These are phyloP conservation scores for Amaranthus cruentus DNA, from an alignment of 148 eudicot species.

Conservation along the genomic window DNA sequence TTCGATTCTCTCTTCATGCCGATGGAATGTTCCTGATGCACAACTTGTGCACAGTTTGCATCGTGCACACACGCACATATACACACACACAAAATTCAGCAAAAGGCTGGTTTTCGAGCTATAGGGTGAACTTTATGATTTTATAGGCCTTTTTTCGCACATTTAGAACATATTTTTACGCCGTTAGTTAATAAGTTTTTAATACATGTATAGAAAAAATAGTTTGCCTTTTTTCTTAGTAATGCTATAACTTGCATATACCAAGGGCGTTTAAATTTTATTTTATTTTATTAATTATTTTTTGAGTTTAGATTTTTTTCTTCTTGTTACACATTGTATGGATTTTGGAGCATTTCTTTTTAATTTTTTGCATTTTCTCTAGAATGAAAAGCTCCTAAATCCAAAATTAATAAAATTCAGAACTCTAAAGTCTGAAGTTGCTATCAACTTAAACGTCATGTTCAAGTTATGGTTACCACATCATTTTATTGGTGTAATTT, in stretches of 20 bases:
- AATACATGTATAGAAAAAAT: slow-evolving; percentile 36
- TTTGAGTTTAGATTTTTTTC: background rate
- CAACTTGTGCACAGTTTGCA: slow-evolving; percentile 30
- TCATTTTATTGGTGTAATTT: slow-evolving; percentile 4
- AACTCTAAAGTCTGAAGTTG: no score
- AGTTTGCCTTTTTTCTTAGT: slow-evolving; percentile 13
- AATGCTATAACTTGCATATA: slow-evolving; percentile 22
- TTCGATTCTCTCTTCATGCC: slow-evolving; percentile 5
- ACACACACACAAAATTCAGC: background rate
- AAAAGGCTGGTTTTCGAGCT: background rate
- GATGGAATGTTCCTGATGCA: slow-evolving; percentile 23
- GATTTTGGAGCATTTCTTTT: slow-evolving; percentile 17
- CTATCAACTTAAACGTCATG: slow-evolving; percentile 7
- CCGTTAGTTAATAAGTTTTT: slow-evolving; percentile 23
- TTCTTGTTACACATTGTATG: background rate
- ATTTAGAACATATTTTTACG: slow-evolving; percentile 22
- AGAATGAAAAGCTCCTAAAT: slow-evolving; percentile 7
- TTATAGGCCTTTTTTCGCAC: slow-evolving; percentile 7
- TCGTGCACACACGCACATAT: background rate
- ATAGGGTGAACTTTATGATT: background rate
- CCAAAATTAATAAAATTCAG: background rate
- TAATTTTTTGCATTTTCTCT: background rate
- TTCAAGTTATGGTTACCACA: slow-evolving; percentile 12
- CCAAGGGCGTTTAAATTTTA: slow-evolving; percentile 9
- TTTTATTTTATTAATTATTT: slow-evolving; percentile 1